These are phyloP conservation scores for Hemisphaericaspora xylofermentans DNA, from an alignment of 1,139 yeast species.

Conservation along the genomic window DNA sequence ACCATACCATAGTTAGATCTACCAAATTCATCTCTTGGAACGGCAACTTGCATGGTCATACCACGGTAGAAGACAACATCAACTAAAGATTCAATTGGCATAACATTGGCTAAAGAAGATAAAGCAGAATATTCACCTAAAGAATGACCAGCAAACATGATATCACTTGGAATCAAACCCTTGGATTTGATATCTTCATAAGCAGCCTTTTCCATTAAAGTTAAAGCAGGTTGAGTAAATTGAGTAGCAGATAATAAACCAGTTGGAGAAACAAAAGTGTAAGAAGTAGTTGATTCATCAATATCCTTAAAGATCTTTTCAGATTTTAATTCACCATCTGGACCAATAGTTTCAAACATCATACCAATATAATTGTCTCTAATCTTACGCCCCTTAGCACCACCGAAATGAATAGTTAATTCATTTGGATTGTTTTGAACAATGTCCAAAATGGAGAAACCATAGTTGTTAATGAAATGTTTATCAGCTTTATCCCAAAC, in stretches of 20 bases:
- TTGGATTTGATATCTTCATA: conserved; percentile 95
- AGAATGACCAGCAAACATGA: conserved; percentile 98
- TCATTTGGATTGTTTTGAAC: conserved; percentile 95
- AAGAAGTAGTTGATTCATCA: conserved; percentile 75
- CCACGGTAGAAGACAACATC: conserved; percentile 99
- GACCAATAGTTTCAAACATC: conserved; percentile 95
- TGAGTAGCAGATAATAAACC: conserved; percentile 98
- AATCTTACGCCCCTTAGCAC: conserved; percentile 93
- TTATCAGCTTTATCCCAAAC: conserved; percentile 98
- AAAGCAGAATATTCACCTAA: conserved; percentile 98
- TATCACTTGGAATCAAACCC: conserved; percentile 92
- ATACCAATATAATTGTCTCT: conserved; percentile 92
- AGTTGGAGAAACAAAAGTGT: conserved; percentile 87
- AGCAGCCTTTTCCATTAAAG: conserved; percentile 98
- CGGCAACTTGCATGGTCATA: conserved; percentile 99
- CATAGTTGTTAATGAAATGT: conserved; percentile 90
- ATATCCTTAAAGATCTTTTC: conserved; percentile 96
- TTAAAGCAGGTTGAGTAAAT: conserved; percentile 98
- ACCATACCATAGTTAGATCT: conserved; percentile 99
- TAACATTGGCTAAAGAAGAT: conserved; percentile 94
- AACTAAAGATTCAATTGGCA: conserved; percentile 97
- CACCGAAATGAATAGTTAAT: conserved; percentile 94
- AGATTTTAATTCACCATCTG: conserved; percentile 77
- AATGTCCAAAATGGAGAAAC: conserved; percentile 94
- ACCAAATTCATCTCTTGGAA: conserved; percentile 91